Evolutionary conservation across 768 basidiomycete genomes (phyloP), one percentile per base, ranked within the genome.

Genomic region (Aureoboletus auriporus): DNA sequence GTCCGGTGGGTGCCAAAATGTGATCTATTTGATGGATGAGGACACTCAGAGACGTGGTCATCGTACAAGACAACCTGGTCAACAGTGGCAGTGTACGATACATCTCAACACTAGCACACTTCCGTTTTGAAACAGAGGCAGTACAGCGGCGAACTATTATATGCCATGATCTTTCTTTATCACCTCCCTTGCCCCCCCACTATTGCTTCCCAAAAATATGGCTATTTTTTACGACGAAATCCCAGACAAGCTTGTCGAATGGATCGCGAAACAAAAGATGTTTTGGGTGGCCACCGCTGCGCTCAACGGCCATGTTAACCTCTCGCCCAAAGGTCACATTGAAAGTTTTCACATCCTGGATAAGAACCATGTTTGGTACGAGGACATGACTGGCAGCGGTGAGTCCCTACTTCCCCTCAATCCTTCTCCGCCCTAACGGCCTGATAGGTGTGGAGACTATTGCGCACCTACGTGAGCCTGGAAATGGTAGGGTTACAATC

Each of bases 241-340:
- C 8, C 78, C 83, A 0, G 67, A 70, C 6, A 70, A 75, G 46
- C 67, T 79, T 17, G 57, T 77, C 20, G 66, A 72, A 45, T 87
- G 83, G 84, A 75, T 86, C 9, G 51, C 67, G 20, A 69, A 75
- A 49, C 84, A 87, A 62, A 73, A 84, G 45, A 69, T 86, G 50
- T 87, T 86, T 61, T 87, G 82, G 79, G 83, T 89, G 10, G 83
- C 81, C 0, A 78, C 81, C 2, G 80, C 83, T 0, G 84, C 85
- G 11, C 75, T 86, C 16, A 72, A 77, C 10, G 84, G 82, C 0
- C 80, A 82, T 43, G 73, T 89, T 39, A 87, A 87, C 54, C 61
- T 87, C 23, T 85, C 82, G 0, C 83, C 85, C 0, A 87, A 87
- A 55, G 82, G 80, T 39, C 68, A 75, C 26, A 66, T 74, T 51